phyloP scores from a whole-genome alignment of 176 grass and related monocot species.

The Aegilops speltoides region DNA sequence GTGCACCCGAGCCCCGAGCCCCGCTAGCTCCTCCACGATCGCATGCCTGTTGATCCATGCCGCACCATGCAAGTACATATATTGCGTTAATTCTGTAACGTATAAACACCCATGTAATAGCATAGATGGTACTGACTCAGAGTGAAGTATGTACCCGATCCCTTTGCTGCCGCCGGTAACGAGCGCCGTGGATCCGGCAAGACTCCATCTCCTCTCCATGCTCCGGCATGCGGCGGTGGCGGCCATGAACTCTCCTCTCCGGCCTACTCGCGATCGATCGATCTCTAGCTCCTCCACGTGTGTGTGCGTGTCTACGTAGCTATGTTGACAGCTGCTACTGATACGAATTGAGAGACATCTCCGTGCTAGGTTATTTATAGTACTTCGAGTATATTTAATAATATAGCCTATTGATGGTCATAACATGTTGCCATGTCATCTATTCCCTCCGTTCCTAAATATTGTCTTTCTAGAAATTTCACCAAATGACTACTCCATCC shows the following conservation, averaged over 20 bases:
- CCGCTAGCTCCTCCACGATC: not conserved
- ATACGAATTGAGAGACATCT: not conserved
- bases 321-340: not conserved
- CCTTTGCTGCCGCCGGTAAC: conserved; percentile 17
- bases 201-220: not conserved
- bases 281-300: not conserved
- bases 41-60: not conserved
- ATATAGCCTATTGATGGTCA: no score
- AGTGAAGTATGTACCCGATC: not conserved
- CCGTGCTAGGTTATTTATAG: conserved; percentile 7
- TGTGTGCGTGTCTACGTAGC: not conserved
- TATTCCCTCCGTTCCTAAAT: no score
- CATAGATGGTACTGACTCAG: not conserved
- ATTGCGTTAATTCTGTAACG: not conserved
- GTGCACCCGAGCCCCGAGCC: not conserved
- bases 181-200: not conserved
- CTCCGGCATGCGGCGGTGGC: not conserved
- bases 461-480: no score
- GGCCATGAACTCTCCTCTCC: not conserved
- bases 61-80: not conserved
- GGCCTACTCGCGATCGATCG: not conserved
- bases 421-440: no score
- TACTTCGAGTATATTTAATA: no score
- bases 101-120: not conserved
- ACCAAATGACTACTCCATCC: no score